Conservation (phyloP, 129 eudicot genomes). For the Ambrosia artemisiifolia region DNA sequence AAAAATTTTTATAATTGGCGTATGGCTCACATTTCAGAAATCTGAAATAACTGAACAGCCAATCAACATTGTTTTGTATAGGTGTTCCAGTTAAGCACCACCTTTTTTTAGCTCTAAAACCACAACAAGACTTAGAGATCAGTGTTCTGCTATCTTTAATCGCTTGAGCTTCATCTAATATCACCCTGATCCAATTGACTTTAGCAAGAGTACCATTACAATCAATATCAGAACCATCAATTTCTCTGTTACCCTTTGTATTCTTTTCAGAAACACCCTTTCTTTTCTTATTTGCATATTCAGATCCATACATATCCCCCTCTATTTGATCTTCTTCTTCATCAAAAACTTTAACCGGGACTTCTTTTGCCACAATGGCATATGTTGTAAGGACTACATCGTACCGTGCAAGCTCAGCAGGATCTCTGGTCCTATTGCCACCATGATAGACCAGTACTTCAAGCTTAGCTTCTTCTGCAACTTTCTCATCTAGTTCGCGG, state of each 20-base stretch:
- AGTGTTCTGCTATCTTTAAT: slow-evolving; percentile 86
- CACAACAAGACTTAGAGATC: slow-evolving; percentile 85
- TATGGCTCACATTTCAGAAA: slow-evolving; percentile 78
- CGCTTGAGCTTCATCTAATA: slow-evolving; percentile 93
- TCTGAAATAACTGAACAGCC: slow-evolving; percentile 84
- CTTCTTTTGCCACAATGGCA: slow-evolving; percentile 84
- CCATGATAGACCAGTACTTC: slow-evolving; percentile 84
- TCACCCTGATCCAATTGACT: slow-evolving; percentile 78
- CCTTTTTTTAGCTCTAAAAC: slow-evolving; percentile 80
- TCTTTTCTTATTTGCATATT: no score
- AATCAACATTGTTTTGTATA: slow-evolving; percentile 86
- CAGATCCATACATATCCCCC: no score
- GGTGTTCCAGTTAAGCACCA: slow-evolving; percentile 99
- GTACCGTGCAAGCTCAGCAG: slow-evolving; percentile 61
- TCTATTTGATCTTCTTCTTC: no score
- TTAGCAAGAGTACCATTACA: slow-evolving; percentile 75
- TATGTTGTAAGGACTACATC: slow-evolving; percentile 93
- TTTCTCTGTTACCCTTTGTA: slow-evolving; percentile 59
- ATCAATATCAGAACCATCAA: slow-evolving; percentile 47
- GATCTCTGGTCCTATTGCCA: slow-evolving; percentile 71
- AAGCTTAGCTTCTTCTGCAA: slow-evolving; percentile 56
- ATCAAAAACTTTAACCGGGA: slow-evolving; percentile 64
- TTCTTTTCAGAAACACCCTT: slow-evolving; percentile 41
- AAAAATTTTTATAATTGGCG: slow-evolving; percentile 55
- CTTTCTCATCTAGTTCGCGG: slow-evolving; percentile 84